Evolutionary conservation across 805 yeast genomes (phyloP).

Genomic region (Kodamaea hsintzibuensis): DNA sequence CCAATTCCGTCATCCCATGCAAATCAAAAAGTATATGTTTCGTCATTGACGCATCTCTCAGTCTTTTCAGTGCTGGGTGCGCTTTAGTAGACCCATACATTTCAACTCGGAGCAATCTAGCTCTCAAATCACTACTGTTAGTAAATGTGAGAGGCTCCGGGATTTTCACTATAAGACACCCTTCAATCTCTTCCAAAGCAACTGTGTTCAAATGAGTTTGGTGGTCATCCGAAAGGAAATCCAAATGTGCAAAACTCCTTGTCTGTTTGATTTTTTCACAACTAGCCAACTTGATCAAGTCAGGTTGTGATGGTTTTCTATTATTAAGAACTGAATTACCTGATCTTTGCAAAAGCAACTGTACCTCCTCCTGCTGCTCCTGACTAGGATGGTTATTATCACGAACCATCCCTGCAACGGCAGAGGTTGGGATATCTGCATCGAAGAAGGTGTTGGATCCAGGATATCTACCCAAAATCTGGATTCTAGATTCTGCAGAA

Average conservation of each 20-base stretch:
- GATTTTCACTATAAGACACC: constrained; percentile 42
- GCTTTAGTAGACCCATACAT: constrained; percentile 45
- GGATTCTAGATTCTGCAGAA: constrained; percentile 80
- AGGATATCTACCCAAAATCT: constrained; percentile 65
- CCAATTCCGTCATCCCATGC: constrained; percentile 43
- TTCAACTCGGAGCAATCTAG: constrained; percentile 41
- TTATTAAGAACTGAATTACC: neutral
- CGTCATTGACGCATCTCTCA: constrained; percentile 39
- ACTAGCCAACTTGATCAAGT: constrained; percentile 9
- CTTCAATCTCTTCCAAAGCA: constrained; percentile 44
- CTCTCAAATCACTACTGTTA: constrained; percentile 39
- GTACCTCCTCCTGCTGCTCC: neutral
- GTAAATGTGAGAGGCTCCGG: constrained; percentile 48
- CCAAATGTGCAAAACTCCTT: constrained; percentile 18
- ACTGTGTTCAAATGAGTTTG: constrained; percentile 36
- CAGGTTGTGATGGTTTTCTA: neutral
- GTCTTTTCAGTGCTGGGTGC: constrained; percentile 42
- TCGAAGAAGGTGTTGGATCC: constrained; percentile 42
- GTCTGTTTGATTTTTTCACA: constrained; percentile 7
- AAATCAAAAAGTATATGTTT: constrained; percentile 42
- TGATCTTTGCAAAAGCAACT: neutral
- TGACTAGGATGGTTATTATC: neutral
- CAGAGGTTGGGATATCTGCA: constrained; percentile 33
- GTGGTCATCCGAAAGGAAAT: constrained; percentile 36
- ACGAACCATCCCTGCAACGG: neutral